Evolutionary conservation across 1,284 basidiomycete species (phyloP), one percentile per base, ranked within the genome.

Genomic region (Ganoderma resinaceum): DNA sequence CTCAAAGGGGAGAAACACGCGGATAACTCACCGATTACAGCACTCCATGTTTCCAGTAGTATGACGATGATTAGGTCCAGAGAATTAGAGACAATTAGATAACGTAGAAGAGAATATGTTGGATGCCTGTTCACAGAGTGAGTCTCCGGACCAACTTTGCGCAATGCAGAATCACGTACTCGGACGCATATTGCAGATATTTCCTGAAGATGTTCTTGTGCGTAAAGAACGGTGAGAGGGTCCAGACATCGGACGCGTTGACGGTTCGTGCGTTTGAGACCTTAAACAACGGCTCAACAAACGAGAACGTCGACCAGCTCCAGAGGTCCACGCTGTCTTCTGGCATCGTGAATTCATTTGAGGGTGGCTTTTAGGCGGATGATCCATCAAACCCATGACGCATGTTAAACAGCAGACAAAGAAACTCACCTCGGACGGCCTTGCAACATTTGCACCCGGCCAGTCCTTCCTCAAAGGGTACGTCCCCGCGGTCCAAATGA

Each of bases 291-390:
- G 90, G 88, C 74, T 90, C 87, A 58, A 95, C 85, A 81, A 94
- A 96, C 2, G 87, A 85, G 78, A 95, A 95, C 1, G 87, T 89
- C 63, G 88, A 83, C 91, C 94, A 95, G n/a, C 88, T 83, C 86
- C 89, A 92, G 18, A 95, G 81, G n/a, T 85, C 89, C 53, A 89
- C 91, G 66, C 85, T 82, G 76, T 95, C 94, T 78, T 96, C 94
- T 3, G 90, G 90, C 76, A 86, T 85, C 3, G 88, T 85, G 37
- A 85, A 76, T 12, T 76, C 72, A 64, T 78, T 81, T 8, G 87
- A 87, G 3, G 89, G 87, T 14, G 81, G 77, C 88, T 90, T 52
- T 38, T n/a, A 29, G 37, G 37, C n/a, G 23, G 20, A 29, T 11
- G 31, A 53, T 20, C 6, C 31, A 23, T 62, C 52, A 52, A 33